These are phyloP conservation scores for Diaporthe eres DNA, from an alignment of 2,329 filamentous ascomycete genomes.

Conservation along the genomic window DNA sequence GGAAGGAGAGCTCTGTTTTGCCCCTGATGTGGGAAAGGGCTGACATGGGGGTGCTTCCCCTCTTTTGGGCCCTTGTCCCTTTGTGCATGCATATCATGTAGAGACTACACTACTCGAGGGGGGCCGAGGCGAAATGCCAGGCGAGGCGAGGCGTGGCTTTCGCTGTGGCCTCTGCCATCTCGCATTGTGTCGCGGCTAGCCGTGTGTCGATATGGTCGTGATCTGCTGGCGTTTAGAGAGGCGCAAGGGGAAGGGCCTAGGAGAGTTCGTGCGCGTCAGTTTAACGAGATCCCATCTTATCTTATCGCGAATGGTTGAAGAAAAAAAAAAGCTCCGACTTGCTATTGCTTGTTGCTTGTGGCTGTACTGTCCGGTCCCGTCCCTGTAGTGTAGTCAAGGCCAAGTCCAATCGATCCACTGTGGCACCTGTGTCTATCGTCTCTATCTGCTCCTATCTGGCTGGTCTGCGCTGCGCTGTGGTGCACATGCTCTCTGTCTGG, in stretches of 20 bases:
- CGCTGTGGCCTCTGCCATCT: not conserved
- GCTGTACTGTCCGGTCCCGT: not conserved
- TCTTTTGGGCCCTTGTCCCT: slow-evolving; percentile 20
- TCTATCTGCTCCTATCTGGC: not conserved
- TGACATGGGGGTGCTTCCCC: slow-evolving; percentile 16
- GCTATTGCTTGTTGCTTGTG: slow-evolving; percentile 1
- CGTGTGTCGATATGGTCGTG: slow-evolving; percentile 6
- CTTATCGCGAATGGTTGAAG: slow-evolving; percentile 20
- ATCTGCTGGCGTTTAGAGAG: slow-evolving; percentile 15
- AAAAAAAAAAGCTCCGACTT: slow-evolving; percentile 4
- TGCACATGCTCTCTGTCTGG: slow-evolving; percentile 8
- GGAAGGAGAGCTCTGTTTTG: not conserved
- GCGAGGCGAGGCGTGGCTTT: slow-evolving; percentile 11
- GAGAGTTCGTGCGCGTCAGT: not conserved
- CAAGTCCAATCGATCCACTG: slow-evolving; percentile 26
- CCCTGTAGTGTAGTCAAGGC: slow-evolving; percentile 16
- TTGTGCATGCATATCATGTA: slow-evolving; percentile 7
- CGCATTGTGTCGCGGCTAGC: slow-evolving; percentile 29
- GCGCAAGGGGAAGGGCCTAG: not conserved
- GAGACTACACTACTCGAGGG: not conserved
- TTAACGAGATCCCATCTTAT: slow-evolving; percentile 8
- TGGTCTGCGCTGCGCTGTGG: not conserved
- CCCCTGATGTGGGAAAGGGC: not conserved
- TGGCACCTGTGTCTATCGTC: slow-evolving; percentile 9
- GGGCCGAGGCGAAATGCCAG: slow-evolving; percentile 4